Base-by-base conservation (phyloP, 2,329 filamentous ascomycete genomes). In the Epichloe gansuensis region DNA sequence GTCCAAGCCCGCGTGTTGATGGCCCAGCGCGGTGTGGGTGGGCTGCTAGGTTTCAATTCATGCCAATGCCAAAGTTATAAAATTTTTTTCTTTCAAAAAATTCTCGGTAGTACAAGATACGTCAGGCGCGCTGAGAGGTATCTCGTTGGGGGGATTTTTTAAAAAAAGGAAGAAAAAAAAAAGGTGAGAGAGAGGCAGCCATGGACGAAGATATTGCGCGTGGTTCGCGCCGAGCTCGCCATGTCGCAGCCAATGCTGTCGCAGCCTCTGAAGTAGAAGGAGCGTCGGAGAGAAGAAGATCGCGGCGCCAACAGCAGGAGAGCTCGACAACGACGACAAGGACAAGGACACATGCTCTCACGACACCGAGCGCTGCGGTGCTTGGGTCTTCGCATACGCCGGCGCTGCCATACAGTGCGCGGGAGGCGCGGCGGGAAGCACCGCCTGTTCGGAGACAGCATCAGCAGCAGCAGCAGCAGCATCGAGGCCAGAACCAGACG, bases 191-290 rank as follows among this genome's bases (percentile, higher is more conserved):
- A 35, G 21, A n/a, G n/a, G 25, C 38, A 39, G 31, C 21, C 49
- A 64, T 66, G 64, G 62, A 66, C 55, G 62, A 66, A 54, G 39
- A 42, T 12, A 58, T 64, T 53, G 51, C 56, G 49, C 63, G 61
- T 50, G 63, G 63, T 51, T 62, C 63, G 39, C 60, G 64, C 51
- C 53, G 63, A 43, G 60, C 63, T 49, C 64, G 64, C 40, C 58
- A 63, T 57, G 62, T 62, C 53, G 60, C 62, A 47, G 55, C 57
- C 47, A 53, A 53, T 51, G 50, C 47, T 35, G 51, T 48, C 11
- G 36, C 45, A 9, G 39, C 41, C 8, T 34, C 38, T 2, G 51
- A 39, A 17, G 38, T 25, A 12, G 40, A 47, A 31, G 50, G 27
- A 52, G 44, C 34, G 40, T n/a, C 7, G 42, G 42, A 40, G 25